Evolutionary conservation across 2,329 filamentous ascomycete genomes (phyloP), one percentile per base, ranked within the genome.

Genomic region (Claviceps paspali): DNA sequence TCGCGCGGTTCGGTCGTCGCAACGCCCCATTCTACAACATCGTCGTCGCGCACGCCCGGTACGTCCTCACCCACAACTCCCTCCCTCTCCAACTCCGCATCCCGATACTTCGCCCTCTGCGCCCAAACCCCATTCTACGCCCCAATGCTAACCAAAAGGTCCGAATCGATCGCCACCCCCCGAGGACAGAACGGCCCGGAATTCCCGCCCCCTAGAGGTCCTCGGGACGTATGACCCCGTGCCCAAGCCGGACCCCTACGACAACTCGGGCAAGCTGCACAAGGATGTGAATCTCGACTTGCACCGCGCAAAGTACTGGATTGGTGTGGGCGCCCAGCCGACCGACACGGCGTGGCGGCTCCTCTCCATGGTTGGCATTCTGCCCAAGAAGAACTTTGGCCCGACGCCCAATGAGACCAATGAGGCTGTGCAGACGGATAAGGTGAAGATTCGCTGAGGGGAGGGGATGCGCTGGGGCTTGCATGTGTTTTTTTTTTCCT

Each of bases 1-100:
- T 98, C 49, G 83, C 91, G 50, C 87, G 91, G 59, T 94, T 96
- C 59, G 86, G 87, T 55, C 84, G 81, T 59, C 76, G 73, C 46
- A 87, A 93, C 56, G 59, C 74, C n/a, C 88, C 91, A 2, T 81
- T 95, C 51, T 98, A 94, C 71, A 98, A 98, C 65, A 95, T 98
- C 45, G 85, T 96, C 47, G 83, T 98, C 46, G 75, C 86, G 12
- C 88, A 96, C 53, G 87, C 87, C 33, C 79, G 87, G 83, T 92
- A 72, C 23, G 36, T 12, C 10, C 15, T 2, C 17, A 19, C 15
- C 28, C 15, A 6, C 6, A 2, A 3, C 12, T 17, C 3, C 5
- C 7, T 24, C 29, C 15, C 10, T 17, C 7, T 1, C 33, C 11
- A 12, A 11, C 26, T n/a, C 18, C 23, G 18, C 29, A 32, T n/a